phyloP scores from a whole-genome alignment of 129 eudicot genomes.

The Centaurea solstitialis region DNA sequence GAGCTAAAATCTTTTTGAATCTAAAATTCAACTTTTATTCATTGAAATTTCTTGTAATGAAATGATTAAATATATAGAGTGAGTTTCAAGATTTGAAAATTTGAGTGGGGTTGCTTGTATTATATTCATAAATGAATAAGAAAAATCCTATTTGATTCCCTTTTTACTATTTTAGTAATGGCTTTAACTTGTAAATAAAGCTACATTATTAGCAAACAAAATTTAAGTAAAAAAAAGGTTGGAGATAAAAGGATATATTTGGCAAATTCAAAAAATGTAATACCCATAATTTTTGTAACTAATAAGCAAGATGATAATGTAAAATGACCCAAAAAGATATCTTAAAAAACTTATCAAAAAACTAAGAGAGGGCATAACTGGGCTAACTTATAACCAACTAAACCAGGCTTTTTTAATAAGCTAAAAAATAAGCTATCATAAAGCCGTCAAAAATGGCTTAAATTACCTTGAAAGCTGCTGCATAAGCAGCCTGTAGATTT shows the following conservation, averaged over 20 bases:
- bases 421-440: neutral
- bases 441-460: neutral
- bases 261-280: neutral
- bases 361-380: neutral
- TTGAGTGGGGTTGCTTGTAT: constrained; percentile 24
- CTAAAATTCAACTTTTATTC: constrained; percentile 4
- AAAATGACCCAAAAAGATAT: neutral
- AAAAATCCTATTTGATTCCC: neutral
- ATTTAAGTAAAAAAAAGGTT: neutral
- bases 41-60: neutral
- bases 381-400: neutral
- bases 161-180: neutral
- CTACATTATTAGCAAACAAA: neutral
- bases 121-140: constrained; percentile 8
- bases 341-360: neutral
- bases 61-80: constrained; percentile 31
- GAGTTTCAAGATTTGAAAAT: constrained; percentile 22
- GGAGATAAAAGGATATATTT: neutral
- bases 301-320: neutral
- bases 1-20: neutral
- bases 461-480: constrained; percentile 90
- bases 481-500: constrained; percentile 75
- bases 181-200: neutral
- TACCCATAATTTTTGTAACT: neutral
- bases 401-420: neutral